Base-by-base conservation (phyloP, 1,284 basidiomycete species). In the Pyrrhoderma lamaoense region DNA sequence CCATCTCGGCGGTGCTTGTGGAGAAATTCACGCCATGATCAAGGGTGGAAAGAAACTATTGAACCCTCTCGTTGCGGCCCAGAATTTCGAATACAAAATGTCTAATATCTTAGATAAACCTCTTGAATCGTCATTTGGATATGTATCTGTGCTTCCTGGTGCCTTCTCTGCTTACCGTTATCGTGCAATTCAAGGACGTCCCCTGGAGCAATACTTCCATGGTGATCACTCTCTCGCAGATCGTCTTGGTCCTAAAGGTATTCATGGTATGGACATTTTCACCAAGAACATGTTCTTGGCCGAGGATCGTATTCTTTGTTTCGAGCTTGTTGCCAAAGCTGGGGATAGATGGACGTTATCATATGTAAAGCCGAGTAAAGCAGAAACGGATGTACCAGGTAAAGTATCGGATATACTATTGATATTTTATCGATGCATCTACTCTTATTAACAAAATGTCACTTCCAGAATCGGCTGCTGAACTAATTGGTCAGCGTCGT, bases 81-180 rank as follows among this genome's bases (percentile, higher is more conserved):
- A 98, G 67, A 98, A 98, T 69, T 98, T 99, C 62, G 95, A 99
- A 70, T 98, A 98, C 73, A 97, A 92, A 71, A 94, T 94, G 89
- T 93, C 89, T 36, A 94, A 94, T 67, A 95, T 96, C 61, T 73
- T 94, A 22, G 89, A 93, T 64, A 93, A 95, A 67, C 94, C 94
- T 2, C 75, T 95, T 43, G 94, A 98, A 68, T 93, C 89, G 61
- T 86, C 84, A 57, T 98, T 98, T 63, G 95, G 94, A 49, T 98
- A 97, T 58, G 90, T 93, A 18, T 93, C 91, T 42, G 94, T 97
- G 56, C 72, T 98, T 53, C 95, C 95, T 45, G 94, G 94, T 64
- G 94, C 94, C 45, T 98, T 98, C 75, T 94, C 92, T 5, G 93
- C 93, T 4, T 98, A 98, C 65, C 81, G 92, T 25, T 98, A 72